Base-by-base conservation (phyloP, 371 early-diverging fungal species). In the Syncephalastrum sp. region DNA sequence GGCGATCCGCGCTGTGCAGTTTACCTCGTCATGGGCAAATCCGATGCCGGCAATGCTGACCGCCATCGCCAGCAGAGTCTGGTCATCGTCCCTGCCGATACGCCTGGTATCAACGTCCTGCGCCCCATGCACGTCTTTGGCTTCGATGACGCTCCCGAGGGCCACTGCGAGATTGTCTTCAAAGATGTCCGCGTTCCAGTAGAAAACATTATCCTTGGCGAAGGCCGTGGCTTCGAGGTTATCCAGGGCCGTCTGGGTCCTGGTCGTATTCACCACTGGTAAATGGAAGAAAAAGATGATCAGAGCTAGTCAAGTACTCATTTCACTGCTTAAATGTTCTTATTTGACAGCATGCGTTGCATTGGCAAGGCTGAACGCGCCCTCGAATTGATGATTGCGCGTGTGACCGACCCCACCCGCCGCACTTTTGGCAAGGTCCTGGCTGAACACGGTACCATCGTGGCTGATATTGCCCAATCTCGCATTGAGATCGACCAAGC, bases 161-260 rank as follows among this genome's bases (percentile, higher is more conserved):
- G 96, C 23, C 98, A 98, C 70, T 89, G 89, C 63, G 98, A 98
- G 68, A 88, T 98, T 50, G 62, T 82, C 13, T 96, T 98, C 60
- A 88, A 88, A 47, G 83, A 95, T 71, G 96, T 94, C 49, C 82
- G 88, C 58, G 93, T 98, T 14, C 96, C 96, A 3, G 74, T 75
- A 3, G 86, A 88, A 47, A 94, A 94, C 70, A 86, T 98, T 52
- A 69, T 98, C 24, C 81, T 94, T 44, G 97, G 97, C 41, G 94
- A 95, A 68, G 98, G 98, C 41, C 87, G 97, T 56, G 98, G 98
- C 1, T 97, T 98, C 69, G 98, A 98, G 67, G 85, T 98, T 41
- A 90, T 96, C 57, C 97, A 98, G 76, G 96, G 96, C 21, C 87
- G 98, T 12, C 80, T 98, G 16, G 98, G 98, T 12, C 96, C 96